Conservation (phyloP, 1,139 yeast genomes). For the Magnusiomyces fungicola region DNA sequence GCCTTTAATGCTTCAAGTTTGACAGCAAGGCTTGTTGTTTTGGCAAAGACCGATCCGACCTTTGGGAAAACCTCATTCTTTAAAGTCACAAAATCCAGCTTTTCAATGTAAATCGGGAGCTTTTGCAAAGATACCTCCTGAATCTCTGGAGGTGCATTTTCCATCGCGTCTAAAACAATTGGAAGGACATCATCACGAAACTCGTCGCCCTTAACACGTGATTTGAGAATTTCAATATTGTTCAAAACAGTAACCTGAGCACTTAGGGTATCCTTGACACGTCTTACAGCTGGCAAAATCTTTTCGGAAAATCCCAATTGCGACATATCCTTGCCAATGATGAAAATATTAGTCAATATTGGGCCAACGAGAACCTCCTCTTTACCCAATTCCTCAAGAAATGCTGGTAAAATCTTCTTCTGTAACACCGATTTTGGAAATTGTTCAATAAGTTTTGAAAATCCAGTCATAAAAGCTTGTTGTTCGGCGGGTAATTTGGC, state of each 20-base stretch:
- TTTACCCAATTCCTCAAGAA: constrained; percentile 42
- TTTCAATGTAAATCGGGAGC: constrained; percentile 39
- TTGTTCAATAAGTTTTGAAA: constrained; percentile 50
- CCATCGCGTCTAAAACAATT: constrained; percentile 28
- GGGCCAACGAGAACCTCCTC: constrained; percentile 47
- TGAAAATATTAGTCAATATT: constrained; percentile 47
- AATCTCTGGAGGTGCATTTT: constrained; percentile 36
- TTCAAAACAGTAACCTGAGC: constrained; percentile 49
- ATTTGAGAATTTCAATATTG: constrained; percentile 46
- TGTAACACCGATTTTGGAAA: constrained; percentile 67
- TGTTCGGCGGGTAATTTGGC: constrained; percentile 68
- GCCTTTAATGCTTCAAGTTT: constrained; percentile 64
- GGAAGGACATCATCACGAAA: constrained; percentile 36
- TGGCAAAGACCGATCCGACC: constrained; percentile 63
- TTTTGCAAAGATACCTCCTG: constrained; percentile 54
- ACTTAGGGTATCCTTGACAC: constrained; percentile 42
- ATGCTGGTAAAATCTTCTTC: constrained; percentile 67
- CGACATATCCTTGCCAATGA: constrained; percentile 62
- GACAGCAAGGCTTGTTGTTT: constrained; percentile 74
- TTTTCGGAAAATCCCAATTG: constrained; percentile 71
- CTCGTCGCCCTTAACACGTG: constrained; percentile 42
- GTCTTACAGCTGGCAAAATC: constrained; percentile 46
- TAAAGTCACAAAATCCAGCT: constrained; percentile 62
- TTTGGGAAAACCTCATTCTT: constrained; percentile 70
- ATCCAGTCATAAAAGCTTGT: constrained; percentile 58